phyloP scores from a whole-genome alignment of 2,329 filamentous ascomycete genomes.

The Botrytis tulipae region DNA sequence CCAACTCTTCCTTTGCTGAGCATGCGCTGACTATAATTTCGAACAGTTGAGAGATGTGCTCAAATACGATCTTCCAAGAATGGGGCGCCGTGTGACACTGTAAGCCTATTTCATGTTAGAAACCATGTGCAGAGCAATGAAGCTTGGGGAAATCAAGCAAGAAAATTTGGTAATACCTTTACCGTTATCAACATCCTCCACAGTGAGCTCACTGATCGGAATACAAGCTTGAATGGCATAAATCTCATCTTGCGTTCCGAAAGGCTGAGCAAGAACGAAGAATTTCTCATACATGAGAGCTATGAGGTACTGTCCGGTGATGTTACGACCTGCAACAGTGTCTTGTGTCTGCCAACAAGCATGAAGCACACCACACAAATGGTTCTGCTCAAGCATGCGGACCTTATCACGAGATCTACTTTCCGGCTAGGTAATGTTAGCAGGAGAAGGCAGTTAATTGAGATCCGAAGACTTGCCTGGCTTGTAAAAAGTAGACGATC shows the following conservation, averaged over 20 bases:
- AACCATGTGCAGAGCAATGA: neutral
- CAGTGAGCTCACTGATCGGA: slow-evolving; percentile 59
- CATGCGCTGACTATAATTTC: slow-evolving; percentile 88
- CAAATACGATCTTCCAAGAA: slow-evolving; percentile 90
- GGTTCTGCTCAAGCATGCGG: slow-evolving; percentile 75
- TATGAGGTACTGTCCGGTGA: slow-evolving; percentile 79
- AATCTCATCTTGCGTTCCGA: slow-evolving; percentile 59
- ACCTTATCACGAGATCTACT: slow-evolving; percentile 62
- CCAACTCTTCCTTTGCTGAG: slow-evolving; percentile 72
- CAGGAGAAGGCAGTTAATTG: neutral
- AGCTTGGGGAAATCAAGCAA: too few species aligned
- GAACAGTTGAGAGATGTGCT: slow-evolving; percentile 71
- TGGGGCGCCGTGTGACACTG: slow-evolving; percentile 84
- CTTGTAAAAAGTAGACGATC: slow-evolving; percentile 74
- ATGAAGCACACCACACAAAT: slow-evolving; percentile 79
- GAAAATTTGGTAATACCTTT: slow-evolving; percentile 50
- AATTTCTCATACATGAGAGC: slow-evolving; percentile 81
- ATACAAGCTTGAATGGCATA: slow-evolving; percentile 78
- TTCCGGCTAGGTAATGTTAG: slow-evolving; percentile 41
- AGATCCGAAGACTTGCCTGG: slow-evolving; percentile 51
- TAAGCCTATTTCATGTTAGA: slow-evolving; percentile 55
- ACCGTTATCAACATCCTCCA: slow-evolving; percentile 74
- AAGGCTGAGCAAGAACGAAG: slow-evolving; percentile 67
- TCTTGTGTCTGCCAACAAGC: slow-evolving; percentile 75
- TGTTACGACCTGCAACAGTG: slow-evolving; percentile 62